Percentiles rank a stretch among this genome's conserved stretches.
Evolutionary conservation across 768 basidiomycete species (phyloP).

Genomic region (Panellus pusillus): DNA sequence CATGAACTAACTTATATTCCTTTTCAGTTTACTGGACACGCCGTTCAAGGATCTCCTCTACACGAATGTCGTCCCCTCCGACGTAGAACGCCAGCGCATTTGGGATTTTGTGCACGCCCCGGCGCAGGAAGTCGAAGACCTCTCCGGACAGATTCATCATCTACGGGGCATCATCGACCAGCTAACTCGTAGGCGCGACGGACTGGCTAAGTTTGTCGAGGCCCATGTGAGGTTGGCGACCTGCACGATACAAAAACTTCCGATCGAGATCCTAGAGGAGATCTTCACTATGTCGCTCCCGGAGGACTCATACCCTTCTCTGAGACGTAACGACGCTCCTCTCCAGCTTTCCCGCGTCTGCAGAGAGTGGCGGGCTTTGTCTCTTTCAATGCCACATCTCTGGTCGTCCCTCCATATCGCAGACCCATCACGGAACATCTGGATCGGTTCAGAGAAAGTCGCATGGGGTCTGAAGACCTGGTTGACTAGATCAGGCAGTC

Average conservation of each 20-base stretch:
- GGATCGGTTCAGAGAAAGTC: not conserved
- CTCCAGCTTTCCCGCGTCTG: not conserved
- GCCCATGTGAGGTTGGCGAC: not conserved
- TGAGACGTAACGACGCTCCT: not conserved
- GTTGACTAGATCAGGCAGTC: not conserved
- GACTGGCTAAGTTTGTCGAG: not conserved
- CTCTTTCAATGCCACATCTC: not conserved
- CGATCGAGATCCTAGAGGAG: slow-evolving; percentile 3
- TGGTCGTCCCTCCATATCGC: not conserved
- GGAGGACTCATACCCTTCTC: not conserved
- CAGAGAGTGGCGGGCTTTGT: not conserved
- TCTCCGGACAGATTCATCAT: not conserved
- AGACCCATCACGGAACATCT: not conserved
- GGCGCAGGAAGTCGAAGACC: not conserved
- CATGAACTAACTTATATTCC: not conserved
- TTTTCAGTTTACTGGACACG: not conserved
- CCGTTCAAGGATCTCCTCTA: slow-evolving; percentile 1
- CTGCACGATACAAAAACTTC: not conserved
- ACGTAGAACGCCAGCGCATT: not conserved
- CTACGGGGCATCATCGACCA: not conserved
- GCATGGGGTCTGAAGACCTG: not conserved
- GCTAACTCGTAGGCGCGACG: not conserved
- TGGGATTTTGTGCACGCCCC: not conserved
- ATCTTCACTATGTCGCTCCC: not conserved
- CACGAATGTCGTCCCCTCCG: slow-evolving; percentile 2